Evolutionary conservation across 257 asterid genomes (phyloP).

Genomic region (Solanum piurae): DNA sequence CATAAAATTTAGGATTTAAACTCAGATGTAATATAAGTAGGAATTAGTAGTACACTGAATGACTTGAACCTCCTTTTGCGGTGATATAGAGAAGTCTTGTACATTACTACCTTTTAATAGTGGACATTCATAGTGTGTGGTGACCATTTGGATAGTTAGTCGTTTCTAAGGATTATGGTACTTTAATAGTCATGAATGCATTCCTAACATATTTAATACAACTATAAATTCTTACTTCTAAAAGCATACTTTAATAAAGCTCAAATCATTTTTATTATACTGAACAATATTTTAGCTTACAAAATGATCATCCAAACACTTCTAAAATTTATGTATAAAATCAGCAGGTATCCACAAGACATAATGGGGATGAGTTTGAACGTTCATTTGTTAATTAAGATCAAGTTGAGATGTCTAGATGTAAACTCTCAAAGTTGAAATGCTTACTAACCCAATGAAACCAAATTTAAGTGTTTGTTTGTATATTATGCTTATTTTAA

Average conservation of each 20-base stretch:
- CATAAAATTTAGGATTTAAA: neutral
- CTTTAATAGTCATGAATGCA: neutral
- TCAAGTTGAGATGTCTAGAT: no score
- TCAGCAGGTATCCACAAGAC: no score
- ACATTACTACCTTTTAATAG: neutral
- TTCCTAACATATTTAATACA: neutral
- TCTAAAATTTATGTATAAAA: accelerated
- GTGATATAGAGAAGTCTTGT: neutral
- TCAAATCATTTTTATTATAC: neutral
- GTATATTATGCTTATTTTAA: no score
- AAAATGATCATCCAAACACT: no score
- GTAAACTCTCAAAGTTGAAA: no score
- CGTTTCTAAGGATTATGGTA: neutral
- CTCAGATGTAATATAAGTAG: neutral
- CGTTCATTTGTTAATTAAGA: no score
- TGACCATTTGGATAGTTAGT: neutral
- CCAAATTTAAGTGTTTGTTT: no score
- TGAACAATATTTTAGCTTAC: no score
- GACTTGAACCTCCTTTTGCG: neutral
- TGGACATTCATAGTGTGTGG: neutral
- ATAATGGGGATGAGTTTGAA: no score
- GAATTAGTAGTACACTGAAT: neutral
- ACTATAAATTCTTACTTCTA: neutral
- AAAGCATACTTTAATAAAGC: neutral
- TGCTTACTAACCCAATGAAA: no score